A percentile compares a stretch with the other conserved stretches of the same genome.
Conservation (phyloP, 805 yeast species). For the Metschnikowia reukaufii region DNA sequence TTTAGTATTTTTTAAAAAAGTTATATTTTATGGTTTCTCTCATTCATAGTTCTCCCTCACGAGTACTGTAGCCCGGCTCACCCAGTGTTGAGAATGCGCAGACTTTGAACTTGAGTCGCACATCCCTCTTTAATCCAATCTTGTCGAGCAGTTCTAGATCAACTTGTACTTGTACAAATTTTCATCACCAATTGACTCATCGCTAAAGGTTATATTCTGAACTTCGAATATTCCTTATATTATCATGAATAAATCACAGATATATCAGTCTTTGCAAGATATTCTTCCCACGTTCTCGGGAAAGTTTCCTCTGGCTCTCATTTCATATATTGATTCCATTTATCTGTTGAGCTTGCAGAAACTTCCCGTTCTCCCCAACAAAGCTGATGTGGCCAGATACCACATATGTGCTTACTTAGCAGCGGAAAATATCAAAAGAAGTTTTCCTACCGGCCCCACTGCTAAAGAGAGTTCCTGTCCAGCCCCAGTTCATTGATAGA, state of each 20-base stretch:
- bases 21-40: background rate
- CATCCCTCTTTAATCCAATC: no score
- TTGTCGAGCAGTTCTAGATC: no score
- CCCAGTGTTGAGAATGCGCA: no score
- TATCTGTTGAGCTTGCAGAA: conserved; percentile 54
- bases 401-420: conserved; percentile 69
- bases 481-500: conserved; percentile 42
- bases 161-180: no score
- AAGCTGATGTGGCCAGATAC: conserved; percentile 62
- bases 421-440: conserved; percentile 47
- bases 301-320: conserved; percentile 43
- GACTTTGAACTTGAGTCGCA: no score
- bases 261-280: conserved; percentile 43
- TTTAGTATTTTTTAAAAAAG: no score
- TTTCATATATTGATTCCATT: conserved; percentile 43
- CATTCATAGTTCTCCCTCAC: background rate
- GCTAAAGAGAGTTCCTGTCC: conserved; percentile 57
- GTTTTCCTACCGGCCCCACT: conserved; percentile 51
- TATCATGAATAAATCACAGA: conserved; percentile 22
- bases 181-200: no score
- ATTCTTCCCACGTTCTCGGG: conserved; percentile 48
- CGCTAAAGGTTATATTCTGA: no score
- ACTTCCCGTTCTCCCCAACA: conserved; percentile 47
- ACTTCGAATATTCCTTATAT: no score
- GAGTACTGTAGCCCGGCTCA: no score